Evolutionary conservation across 1,139 yeast species (phyloP), one percentile per base, ranked within the genome.

Genomic region (Debaryomycetaceae sp.): DNA sequence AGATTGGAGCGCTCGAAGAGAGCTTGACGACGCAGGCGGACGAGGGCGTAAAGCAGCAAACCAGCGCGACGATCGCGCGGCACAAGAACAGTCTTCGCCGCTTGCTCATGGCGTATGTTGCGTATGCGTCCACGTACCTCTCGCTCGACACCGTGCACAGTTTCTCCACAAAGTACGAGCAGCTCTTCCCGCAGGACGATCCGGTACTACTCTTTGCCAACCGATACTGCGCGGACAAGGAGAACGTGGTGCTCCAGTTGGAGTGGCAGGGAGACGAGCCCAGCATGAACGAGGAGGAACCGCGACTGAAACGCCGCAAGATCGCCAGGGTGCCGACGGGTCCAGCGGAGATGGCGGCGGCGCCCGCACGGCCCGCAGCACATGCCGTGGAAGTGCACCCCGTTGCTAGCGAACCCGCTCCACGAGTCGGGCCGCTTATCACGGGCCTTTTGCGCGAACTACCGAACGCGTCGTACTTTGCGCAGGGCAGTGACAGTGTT

Each of bases 81-180:
- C 48, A 50, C 27, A 51, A 56, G 31, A 30, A 27, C n/a, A 45
- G 42, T 30, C 45, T 61, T 40, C 40, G 42, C 26, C 47, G 45
- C 26, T 41, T 53, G 26, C 45, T 49, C 28, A 46, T 44, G 27
- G 42, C 38, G 20, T 53, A 57, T 35, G 52, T 57, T 26, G 43
- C 51, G 12, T 57, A 51, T 43, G 55, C 62, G 2, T 45, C 51
- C 4, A 50, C 52, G 28, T 77, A 69, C 46, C 77, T 90, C 27
- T 87, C 81, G 38, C 53, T 83, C 22, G 68, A 72, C 27, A 79
- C 83, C 11, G 75, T 85, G 4, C 59, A 68, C 30, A 67, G 73
- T 35, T 63, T 87, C 27, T 87, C 81, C 36, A 63, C 62, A 30
- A 67, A 93, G 33, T 86, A 70, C 48, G 61, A 67, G 25, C 77